phyloP scores from a whole-genome alignment of 23 red algal species.

The Agarophyton chilense region DNA sequence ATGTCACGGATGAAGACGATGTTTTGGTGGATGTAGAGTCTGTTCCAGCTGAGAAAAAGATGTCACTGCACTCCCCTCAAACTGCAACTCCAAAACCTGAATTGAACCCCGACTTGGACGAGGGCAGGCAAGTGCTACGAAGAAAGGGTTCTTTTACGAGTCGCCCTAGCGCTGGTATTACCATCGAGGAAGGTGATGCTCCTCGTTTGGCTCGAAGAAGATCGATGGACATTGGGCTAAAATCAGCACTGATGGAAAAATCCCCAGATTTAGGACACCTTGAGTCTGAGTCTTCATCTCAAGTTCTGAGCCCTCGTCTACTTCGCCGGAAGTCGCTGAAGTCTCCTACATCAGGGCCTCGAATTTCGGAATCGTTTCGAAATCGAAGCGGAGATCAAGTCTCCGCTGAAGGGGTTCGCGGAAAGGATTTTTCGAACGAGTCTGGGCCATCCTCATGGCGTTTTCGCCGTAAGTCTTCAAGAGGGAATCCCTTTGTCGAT shows the following conservation, averaged over 20 bases:
- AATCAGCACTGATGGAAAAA: background rate
- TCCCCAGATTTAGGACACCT: background rate
- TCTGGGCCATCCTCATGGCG: background rate
- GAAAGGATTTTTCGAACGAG: background rate
- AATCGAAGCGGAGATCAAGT: conserved; percentile 8
- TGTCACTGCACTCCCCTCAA: conserved; percentile 5
- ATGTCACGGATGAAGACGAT: conserved; percentile 77
- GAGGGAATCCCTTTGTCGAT: background rate
- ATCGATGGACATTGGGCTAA: conserved; percentile 47
- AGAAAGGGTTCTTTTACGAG: conserved; percentile 74
- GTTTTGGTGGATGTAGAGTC: conserved; percentile 55
- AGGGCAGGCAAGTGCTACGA: conserved; percentile 46
- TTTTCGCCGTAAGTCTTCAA: conserved; percentile 16
- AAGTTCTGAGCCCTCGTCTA: conserved; percentile 1
- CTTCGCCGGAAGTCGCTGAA: conserved; percentile 20
- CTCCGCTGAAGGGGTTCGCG: background rate
- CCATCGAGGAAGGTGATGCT: conserved; percentile 59
- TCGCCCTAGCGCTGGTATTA: conserved; percentile 28
- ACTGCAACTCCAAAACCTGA: conserved; percentile 9
- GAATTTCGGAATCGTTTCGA: background rate
- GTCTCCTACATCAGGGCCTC: background rate
- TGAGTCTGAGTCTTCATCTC: background rate
- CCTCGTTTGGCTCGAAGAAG: conserved; percentile 58
- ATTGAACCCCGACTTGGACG: conserved; percentile 59
- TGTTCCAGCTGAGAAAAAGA: conserved; percentile 26